These are phyloP conservation scores for Pyrenophora tritici-repentis DNA, from an alignment of 2,329 filamentous ascomycete genomes.

Conservation along the genomic window DNA sequence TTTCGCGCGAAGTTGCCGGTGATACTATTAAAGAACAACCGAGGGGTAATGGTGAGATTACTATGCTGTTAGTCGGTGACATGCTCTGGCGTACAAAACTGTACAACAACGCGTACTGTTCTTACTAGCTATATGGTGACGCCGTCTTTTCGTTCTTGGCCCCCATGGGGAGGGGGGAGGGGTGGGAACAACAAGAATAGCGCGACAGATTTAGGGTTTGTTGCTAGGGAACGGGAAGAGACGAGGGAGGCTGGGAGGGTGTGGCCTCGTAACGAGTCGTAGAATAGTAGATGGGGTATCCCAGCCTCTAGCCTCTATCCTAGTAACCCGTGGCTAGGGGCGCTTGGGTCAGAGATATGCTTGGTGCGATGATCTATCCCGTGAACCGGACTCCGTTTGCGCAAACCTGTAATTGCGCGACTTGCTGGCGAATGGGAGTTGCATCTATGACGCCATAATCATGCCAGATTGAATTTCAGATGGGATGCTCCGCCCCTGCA, in stretches of 20 bases:
- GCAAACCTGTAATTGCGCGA: no score
- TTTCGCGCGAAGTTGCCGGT: constrained; percentile 3
- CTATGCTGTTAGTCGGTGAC: no score
- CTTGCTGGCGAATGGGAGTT: background rate
- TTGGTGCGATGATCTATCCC: background rate
- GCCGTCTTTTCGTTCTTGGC: no score
- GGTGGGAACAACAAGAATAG: background rate
- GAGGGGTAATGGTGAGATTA: no score
- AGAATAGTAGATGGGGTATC: constrained; percentile 5
- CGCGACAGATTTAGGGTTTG: constrained; percentile 11
- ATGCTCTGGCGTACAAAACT: no score
- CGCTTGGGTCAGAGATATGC: background rate
- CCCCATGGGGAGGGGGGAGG: no score
- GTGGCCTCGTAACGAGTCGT: constrained; percentile 16
- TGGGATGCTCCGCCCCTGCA: background rate
- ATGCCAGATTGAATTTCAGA: background rate
- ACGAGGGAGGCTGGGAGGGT: constrained; percentile 3
- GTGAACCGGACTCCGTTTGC: no score
- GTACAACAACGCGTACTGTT: no score
- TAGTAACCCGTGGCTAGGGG: background rate
- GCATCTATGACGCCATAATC: constrained; percentile 7
- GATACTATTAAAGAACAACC: no score
- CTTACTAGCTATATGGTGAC: no score
- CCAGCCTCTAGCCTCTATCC: background rate
- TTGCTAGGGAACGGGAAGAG: constrained; percentile 11